phyloP scores from a whole-genome alignment of 2,329 filamentous ascomycete genomes.

The Sporothrix mexicana region DNA sequence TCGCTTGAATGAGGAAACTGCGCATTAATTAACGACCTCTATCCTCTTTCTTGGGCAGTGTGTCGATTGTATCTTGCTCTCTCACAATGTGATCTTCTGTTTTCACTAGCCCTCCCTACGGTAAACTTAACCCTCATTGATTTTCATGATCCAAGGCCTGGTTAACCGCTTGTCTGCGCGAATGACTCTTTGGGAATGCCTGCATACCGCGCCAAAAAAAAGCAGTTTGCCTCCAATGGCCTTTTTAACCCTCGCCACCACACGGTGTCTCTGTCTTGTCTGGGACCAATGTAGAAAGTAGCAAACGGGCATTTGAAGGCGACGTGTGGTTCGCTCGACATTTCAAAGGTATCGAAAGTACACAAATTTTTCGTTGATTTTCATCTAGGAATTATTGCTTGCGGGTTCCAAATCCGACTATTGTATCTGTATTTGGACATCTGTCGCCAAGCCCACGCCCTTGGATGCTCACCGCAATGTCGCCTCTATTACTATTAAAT shows the following conservation, averaged over 20 bases:
- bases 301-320: neutral
- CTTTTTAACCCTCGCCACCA: neutral
- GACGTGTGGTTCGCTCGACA: too few relatives aligned
- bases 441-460: neutral
- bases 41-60: neutral
- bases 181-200: neutral
- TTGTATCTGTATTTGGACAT: neutral
- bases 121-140: neutral
- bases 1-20: conserved; percentile 30
- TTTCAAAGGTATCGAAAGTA: too few relatives aligned
- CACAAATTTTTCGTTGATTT: neutral
- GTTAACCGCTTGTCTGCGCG: neutral
- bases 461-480: neutral
- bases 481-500: neutral
- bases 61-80: conserved; percentile 8
- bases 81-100: neutral
- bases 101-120: too few relatives aligned
- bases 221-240: neutral
- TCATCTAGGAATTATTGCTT: neutral
- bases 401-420: neutral
- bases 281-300: neutral
- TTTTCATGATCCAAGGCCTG: neutral
- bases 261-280: neutral
- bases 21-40: conserved; percentile 4
- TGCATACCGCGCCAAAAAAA: neutral